Evolutionary conservation across 495 filamentous ascomycete species (phyloP).

Genomic region (Hypoxylon subgilvum): DNA sequence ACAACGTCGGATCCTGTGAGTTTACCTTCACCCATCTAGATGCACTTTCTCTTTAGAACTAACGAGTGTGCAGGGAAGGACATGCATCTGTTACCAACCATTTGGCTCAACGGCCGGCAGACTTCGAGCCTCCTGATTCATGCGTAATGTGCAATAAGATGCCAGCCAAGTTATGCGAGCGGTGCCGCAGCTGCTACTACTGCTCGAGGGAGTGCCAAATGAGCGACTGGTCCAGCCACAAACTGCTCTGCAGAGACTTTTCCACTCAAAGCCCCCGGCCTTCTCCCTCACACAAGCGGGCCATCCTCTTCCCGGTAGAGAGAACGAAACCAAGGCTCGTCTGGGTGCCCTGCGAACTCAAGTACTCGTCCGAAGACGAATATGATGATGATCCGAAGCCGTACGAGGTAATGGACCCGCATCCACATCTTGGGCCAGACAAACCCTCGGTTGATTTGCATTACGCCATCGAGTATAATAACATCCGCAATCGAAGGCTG

Average conservation of each 20-base stretch:
- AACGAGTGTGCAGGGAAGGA: not conserved
- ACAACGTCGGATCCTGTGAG: not conserved
- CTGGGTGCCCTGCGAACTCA: slow-evolving; percentile 10
- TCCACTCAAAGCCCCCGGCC: not conserved
- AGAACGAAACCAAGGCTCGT: not conserved
- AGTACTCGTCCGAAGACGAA: not conserved
- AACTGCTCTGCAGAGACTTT: slow-evolving; percentile 1
- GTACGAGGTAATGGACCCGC: not conserved
- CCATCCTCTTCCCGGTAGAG: slow-evolving; percentile 17
- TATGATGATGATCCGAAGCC: not conserved
- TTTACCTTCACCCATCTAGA: not conserved
- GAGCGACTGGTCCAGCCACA: slow-evolving; percentile 10
- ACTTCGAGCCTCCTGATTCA: not conserved
- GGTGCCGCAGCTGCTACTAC: slow-evolving; percentile 15
- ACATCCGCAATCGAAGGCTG: not conserved
- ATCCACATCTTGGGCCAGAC: not conserved
- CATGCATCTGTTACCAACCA: not conserved
- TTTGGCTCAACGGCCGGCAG: not conserved
- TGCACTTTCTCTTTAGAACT: not conserved
- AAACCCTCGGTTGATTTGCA: not conserved
- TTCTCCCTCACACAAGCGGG: not conserved
- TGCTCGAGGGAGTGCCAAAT: slow-evolving; percentile 20
- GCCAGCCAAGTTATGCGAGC: not conserved
- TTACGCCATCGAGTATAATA: not conserved
- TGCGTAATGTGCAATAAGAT: slow-evolving; percentile 6